Percentiles rank a stretch among this genome's conserved stretches.
Conservation (phyloP, 306 rosid genomes). For the Calophaca sinica region DNA sequence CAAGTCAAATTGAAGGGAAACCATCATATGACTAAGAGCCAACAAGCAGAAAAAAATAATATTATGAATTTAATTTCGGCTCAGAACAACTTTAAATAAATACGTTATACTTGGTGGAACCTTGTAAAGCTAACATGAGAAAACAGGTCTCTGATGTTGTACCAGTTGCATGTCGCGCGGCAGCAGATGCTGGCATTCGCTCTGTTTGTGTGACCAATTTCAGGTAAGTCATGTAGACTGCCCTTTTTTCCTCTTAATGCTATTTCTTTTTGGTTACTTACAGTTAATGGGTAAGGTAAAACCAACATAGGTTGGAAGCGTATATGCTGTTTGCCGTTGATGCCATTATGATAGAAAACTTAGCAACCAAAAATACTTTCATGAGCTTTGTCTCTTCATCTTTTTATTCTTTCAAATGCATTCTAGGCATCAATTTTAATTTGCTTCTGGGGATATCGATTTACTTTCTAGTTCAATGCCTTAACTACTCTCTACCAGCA, state of each 20-base stretch:
- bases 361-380: slow-evolving; percentile 2
- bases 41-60: not conserved
- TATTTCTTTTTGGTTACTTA: slow-evolving; percentile 9
- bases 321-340: not conserved
- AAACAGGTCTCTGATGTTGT: slow-evolving; percentile 93
- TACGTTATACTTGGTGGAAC: slow-evolving; percentile 20
- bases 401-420: slow-evolving; percentile 15
- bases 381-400: slow-evolving; percentile 4
- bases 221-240: slow-evolving; percentile 57
- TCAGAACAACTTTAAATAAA: slow-evolving; percentile 24
- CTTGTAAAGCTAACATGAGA: slow-evolving; percentile 42
- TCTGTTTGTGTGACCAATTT: slow-evolving; percentile 97
- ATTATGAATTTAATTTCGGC: slow-evolving; percentile 18
- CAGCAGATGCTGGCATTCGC: slow-evolving; percentile 97
- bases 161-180: slow-evolving; percentile 97
- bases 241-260: not conserved
- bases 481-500: slow-evolving; percentile 5
- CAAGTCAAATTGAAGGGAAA: slow-evolving; percentile 12
- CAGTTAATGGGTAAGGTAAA: not conserved
- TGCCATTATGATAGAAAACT: slow-evolving; percentile 18
- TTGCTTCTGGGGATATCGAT: slow-evolving; percentile 16
- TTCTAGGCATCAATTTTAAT: slow-evolving; percentile 12
- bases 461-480: slow-evolving; percentile 15
- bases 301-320: slow-evolving; percentile 12
- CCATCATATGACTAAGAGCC: slow-evolving; percentile 1